phyloP scores from a whole-genome alignment of 331 rosid genomes.

The Malus hybrid region DNA sequence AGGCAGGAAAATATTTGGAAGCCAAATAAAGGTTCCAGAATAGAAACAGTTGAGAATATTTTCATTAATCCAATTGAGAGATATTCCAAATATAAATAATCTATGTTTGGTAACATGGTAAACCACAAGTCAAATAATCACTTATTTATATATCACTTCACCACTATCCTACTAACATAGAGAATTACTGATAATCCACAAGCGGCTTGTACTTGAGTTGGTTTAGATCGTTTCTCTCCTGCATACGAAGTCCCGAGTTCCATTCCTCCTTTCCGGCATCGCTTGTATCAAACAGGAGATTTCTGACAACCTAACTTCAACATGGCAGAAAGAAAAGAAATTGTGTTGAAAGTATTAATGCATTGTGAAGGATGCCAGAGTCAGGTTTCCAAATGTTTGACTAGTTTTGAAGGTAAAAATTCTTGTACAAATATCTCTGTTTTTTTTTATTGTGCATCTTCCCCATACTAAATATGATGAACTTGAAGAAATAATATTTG shows the following conservation, averaged over 20 bases:
- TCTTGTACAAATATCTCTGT: neutral
- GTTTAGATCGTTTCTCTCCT: neutral
- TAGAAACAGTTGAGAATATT: too few species aligned
- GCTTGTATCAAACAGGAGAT: neutral
- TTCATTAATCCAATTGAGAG: too few species aligned
- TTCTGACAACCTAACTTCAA: neutral
- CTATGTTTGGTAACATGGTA: neutral
- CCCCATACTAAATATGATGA: too few species aligned
- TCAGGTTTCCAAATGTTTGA: conserved; percentile 52
- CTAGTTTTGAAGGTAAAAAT: conserved; percentile 39
- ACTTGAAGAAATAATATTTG: neutral
- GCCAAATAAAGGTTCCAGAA: too few species aligned
- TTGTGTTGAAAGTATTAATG: conserved; percentile 65
- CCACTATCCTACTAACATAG: too few species aligned
- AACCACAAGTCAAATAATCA: too few species aligned
- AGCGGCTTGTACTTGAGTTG: neutral
- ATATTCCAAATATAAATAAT: neutral
- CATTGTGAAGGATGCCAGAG: conserved; percentile 73
- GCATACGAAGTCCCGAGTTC: neutral
- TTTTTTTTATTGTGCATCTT: neutral
- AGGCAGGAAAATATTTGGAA: too few species aligned
- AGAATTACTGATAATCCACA: neutral
- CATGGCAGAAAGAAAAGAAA: conserved; percentile 11
- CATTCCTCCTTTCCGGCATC: neutral
- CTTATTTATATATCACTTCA: too few species aligned